These are phyloP conservation scores for Phytopythium ostracodes DNA, from an alignment of 352 stramenopile genomes.

Conservation along the genomic window DNA sequence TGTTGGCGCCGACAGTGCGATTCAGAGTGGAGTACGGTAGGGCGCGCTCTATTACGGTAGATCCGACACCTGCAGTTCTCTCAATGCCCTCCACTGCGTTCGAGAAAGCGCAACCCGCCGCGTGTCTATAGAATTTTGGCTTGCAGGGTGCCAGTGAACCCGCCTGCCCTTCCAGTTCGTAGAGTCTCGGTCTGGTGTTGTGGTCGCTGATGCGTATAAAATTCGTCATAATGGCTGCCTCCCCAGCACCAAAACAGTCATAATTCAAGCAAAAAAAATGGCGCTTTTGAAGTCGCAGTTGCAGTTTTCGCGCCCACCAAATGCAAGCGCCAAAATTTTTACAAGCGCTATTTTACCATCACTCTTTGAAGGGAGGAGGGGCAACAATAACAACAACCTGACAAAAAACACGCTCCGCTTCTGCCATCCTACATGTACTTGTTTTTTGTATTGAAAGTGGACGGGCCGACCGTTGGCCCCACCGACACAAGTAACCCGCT, in stretches of 20 bases:
- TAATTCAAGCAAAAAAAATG: not conserved
- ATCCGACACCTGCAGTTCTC: too few relatives aligned
- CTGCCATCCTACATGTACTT: not conserved
- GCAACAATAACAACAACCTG: not conserved
- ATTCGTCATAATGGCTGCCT: not conserved
- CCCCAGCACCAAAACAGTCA: not conserved
- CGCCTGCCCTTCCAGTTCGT: too few relatives aligned
- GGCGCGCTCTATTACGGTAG: too few relatives aligned
- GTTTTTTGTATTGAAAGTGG: not conserved
- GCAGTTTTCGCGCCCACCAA: not conserved
- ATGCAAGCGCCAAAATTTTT: not conserved
- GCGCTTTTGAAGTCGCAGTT: not conserved
- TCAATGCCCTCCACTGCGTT: too few relatives aligned
- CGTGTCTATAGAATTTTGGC: too few relatives aligned
- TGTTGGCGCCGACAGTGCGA: too few relatives aligned
- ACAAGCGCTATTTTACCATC: not conserved
- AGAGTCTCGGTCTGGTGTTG: too few relatives aligned
- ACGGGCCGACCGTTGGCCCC: not conserved
- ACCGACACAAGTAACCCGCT: not conserved
- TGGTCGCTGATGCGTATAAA: not conserved
- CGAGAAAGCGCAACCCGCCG: too few relatives aligned
- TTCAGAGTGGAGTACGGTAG: too few relatives aligned
- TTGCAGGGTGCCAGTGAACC: too few relatives aligned
- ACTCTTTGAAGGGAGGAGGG: not conserved
- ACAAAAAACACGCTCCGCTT: not conserved